Percentiles rank a stretch among this genome's conserved stretches.
Conservation (phyloP, 495 filamentous ascomycete species). For the Pseudevernia furfuracea region DNA sequence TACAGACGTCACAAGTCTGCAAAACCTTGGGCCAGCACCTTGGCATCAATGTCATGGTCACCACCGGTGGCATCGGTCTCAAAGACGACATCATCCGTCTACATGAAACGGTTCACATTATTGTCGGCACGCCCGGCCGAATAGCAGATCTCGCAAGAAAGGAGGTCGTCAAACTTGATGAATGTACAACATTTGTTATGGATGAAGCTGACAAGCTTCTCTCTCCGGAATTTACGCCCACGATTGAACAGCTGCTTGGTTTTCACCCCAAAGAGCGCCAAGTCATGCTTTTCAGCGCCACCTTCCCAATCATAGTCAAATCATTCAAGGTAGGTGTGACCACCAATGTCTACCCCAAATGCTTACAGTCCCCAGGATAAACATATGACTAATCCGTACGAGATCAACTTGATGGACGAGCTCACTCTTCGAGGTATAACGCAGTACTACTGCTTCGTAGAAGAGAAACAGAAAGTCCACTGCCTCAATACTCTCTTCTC, state of each 20-base stretch:
- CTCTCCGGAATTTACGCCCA: constrained; percentile 91
- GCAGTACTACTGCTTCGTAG: constrained; percentile 98
- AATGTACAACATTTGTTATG: constrained; percentile 97
- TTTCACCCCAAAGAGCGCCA: constrained; percentile 95
- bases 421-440: constrained; percentile 96
- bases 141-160: constrained; percentile 94
- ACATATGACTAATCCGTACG: constrained; percentile 90
- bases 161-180: constrained; percentile 89
- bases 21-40: constrained; percentile 96
- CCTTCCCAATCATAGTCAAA: constrained; percentile 93
- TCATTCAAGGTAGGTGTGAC: constrained; percentile 64
- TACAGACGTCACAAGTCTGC: constrained; percentile 98
- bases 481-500: constrained; percentile 98
- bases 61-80: constrained; percentile 86
- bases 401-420: constrained; percentile 99
- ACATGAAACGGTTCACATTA: constrained; percentile 89
- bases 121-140: constrained; percentile 92
- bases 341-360: constrained; percentile 3
- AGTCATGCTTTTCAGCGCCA: constrained; percentile 98
- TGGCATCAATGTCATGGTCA: constrained; percentile 97
- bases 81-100: constrained; percentile 96
- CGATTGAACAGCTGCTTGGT: constrained; percentile 87
- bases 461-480: constrained; percentile 99
- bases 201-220: constrained; percentile 97
- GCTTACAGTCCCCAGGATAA: constrained; percentile 53